Evolutionary conservation across 768 basidiomycete genomes (phyloP).

Genomic region (Phylloporus arenicola): DNA sequence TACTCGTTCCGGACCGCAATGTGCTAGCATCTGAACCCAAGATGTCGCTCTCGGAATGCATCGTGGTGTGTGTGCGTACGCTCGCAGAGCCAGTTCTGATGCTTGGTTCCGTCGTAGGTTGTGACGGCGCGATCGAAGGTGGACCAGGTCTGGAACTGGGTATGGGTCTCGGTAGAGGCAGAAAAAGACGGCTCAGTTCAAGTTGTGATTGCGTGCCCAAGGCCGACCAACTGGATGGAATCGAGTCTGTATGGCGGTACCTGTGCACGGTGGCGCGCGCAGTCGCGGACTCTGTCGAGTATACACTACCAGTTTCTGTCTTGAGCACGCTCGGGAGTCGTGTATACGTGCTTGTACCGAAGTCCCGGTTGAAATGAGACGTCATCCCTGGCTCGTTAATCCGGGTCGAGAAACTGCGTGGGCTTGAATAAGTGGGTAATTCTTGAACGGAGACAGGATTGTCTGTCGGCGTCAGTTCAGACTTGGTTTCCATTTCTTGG

Average conservation of each 20-base stretch:
- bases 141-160: background rate
- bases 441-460: background rate
- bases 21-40: background rate
- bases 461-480: background rate
- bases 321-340: conserved; percentile 2
- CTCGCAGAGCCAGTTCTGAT: conserved; percentile 2
- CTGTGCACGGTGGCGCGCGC: conserved; percentile 22
- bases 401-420: background rate
- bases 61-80: conserved; percentile 1
- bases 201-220: conserved; percentile 14
- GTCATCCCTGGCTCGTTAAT: background rate
- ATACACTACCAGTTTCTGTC: conserved; percentile 18
- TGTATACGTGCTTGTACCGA: background rate
- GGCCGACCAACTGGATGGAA: conserved; percentile 24
- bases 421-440: background rate
- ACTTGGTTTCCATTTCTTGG: background rate
- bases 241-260: conserved; percentile 18
- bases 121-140: conserved; percentile 7
- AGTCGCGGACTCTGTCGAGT: conserved; percentile 21
- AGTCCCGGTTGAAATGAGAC: conserved; percentile 5
- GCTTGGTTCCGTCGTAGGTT: conserved; percentile 1
- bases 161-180: conserved; percentile 3
- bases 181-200: conserved; percentile 3
- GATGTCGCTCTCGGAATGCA: conserved; percentile 1
- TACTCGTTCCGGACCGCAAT: background rate